Evolutionary conservation across 768 basidiomycete species (phyloP).

Genomic region (Phaeotremella skinneri): DNA sequence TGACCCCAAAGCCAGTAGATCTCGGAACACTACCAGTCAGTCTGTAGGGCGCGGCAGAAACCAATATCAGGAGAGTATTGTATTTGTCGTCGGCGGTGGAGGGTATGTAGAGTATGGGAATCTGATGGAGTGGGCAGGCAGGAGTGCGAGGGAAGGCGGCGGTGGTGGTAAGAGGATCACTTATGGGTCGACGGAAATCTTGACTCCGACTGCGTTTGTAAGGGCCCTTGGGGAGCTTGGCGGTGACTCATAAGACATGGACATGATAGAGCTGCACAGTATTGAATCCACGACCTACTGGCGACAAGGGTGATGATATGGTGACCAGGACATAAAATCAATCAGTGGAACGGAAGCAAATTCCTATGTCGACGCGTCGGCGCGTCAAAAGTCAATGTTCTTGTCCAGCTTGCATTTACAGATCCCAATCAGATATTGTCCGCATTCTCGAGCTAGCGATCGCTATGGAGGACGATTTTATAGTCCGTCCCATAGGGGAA

Average conservation of each 20-base stretch:
- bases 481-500: neutral
- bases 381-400: neutral
- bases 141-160: slow-evolving; percentile 34
- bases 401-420: neutral
- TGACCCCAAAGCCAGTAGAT: slow-evolving; percentile 78
- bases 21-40: slow-evolving; percentile 50
- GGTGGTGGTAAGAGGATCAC: slow-evolving; percentile 71
- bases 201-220: slow-evolving; percentile 84
- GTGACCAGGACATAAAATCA: too few species aligned
- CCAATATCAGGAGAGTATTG: slow-evolving; percentile 77
- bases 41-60: slow-evolving; percentile 58
- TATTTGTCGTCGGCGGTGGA: slow-evolving; percentile 94
- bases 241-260: slow-evolving; percentile 2
- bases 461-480: neutral
- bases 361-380: neutral
- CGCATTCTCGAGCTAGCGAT: neutral
- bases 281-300: too few species aligned
- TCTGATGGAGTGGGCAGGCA: slow-evolving; percentile 81
- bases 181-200: slow-evolving; percentile 93
- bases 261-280: too few species aligned
- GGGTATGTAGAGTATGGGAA: slow-evolving; percentile 98
- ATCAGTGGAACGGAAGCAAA: slow-evolving; percentile 3
- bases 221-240: slow-evolving; percentile 60
- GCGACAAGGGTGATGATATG: too few species aligned
- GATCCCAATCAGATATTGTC: neutral